phyloP scores from a whole-genome alignment of 2,329 filamentous ascomycete species.

The Scopulariopsis brevicaulis region DNA sequence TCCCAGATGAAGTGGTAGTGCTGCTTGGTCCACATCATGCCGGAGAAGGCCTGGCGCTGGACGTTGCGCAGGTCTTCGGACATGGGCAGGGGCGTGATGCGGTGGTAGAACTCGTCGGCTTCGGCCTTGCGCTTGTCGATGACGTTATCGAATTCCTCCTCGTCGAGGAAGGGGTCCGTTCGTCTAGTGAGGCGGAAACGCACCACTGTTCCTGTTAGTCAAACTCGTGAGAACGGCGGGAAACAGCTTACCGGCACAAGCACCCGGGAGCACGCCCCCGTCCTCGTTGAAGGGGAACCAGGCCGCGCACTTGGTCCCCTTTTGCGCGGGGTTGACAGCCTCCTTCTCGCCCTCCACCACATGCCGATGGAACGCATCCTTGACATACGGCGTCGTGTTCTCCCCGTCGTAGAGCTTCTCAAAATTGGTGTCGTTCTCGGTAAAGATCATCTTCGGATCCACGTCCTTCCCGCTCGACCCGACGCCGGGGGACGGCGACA shows the following conservation, averaged over 20 bases:
- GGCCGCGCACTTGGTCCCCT: conserved; percentile 79
- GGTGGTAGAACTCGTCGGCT: conserved; percentile 91
- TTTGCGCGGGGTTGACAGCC: conserved; percentile 68
- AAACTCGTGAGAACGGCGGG: conserved; percentile 20
- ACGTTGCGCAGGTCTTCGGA: conserved; percentile 88
- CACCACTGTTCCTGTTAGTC: conserved; percentile 47
- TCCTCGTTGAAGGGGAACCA: conserved; percentile 91
- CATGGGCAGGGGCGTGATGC: conserved; percentile 88
- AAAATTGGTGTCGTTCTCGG: conserved; percentile 90
- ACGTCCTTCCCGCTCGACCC: conserved; percentile 73
- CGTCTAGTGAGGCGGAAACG: conserved; percentile 79
- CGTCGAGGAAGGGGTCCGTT: conserved; percentile 70
- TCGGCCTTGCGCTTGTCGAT: conserved; percentile 80
- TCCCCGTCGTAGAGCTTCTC: conserved; percentile 63
- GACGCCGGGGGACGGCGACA: conserved; percentile 82
- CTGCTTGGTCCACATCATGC: conserved; percentile 99
- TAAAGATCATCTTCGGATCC: conserved; percentile 76
- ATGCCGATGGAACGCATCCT: conserved; percentile 86
- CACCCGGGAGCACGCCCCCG: conserved; percentile 76
- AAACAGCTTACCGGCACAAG: conserved; percentile 65
- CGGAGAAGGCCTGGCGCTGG: conserved; percentile 84
- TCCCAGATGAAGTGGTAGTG: conserved; percentile 97
- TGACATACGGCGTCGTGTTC: conserved; percentile 78
- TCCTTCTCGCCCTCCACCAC: conserved; percentile 74
- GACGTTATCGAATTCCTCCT: conserved; percentile 84